These are phyloP conservation scores for Thozetella sp. DNA, from an alignment of 495 filamentous ascomycete genomes.

Conservation along the genomic window DNA sequence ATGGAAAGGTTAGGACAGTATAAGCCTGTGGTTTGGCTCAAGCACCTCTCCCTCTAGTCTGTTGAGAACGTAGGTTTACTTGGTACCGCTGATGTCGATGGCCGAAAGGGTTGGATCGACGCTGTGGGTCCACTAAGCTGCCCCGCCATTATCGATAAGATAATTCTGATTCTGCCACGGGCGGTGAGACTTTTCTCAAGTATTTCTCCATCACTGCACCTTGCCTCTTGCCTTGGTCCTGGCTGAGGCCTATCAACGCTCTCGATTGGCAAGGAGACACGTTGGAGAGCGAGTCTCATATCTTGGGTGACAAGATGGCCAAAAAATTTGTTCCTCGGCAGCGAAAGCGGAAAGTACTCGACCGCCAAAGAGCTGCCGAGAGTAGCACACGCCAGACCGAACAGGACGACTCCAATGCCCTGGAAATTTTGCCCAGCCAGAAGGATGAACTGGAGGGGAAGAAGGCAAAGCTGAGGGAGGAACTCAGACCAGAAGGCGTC, in stretches of 20 bases:
- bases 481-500: conserved; percentile 69
- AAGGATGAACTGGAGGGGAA: conserved; percentile 70
- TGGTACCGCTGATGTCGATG: no score
- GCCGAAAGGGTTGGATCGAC: no score
- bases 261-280: background rate
- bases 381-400: conserved; percentile 28
- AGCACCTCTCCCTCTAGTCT: no score
- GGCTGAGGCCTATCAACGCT: background rate
- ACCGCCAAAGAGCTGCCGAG: conserved; percentile 52
- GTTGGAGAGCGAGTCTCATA: conserved; percentile 8
- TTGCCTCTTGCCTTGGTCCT: background rate
- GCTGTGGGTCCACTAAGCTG: background rate
- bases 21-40: no score
- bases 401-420: conserved; percentile 67
- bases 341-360: conserved; percentile 74
- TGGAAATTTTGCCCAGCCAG: conserved; percentile 68
- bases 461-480: conserved; percentile 54
- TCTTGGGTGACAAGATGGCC: conserved; percentile 51
- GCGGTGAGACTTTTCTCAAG: conserved; percentile 1
- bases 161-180: background rate
- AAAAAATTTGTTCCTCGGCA: conserved; percentile 74
- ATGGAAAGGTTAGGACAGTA: background rate
- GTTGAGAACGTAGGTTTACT: no score
- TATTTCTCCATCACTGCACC: background rate
- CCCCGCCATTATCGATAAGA: conserved; percentile 1